Evolutionary conservation across 2,329 filamentous ascomycete genomes (phyloP).

Genomic region (Teratosphaeria pseudoeucalypti): DNA sequence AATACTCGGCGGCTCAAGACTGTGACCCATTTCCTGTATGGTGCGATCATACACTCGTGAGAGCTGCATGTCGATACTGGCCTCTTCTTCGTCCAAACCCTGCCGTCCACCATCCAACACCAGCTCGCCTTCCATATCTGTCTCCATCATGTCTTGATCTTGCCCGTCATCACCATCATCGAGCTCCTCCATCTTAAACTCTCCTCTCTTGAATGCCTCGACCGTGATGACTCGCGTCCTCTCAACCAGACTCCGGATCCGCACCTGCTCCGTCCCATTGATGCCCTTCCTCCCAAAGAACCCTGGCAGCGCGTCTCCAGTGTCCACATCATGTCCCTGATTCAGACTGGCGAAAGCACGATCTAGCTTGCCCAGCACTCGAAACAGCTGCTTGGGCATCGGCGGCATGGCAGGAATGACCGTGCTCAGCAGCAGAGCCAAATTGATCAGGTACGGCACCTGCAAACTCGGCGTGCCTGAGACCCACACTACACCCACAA

Average conservation of each 20-base stretch:
- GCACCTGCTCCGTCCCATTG: slow-evolving; percentile 79
- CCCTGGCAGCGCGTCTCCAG: slow-evolving; percentile 56
- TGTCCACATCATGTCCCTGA: slow-evolving; percentile 54
- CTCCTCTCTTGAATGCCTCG: slow-evolving; percentile 51
- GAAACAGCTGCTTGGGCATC: slow-evolving; percentile 57
- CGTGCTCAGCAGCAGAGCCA: slow-evolving; percentile 62
- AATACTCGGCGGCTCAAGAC: slow-evolving; percentile 44
- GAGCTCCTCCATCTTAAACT: slow-evolving; percentile 26
- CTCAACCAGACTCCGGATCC: slow-evolving; percentile 72
- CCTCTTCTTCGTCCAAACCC: slow-evolving; percentile 23
- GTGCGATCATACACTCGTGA: slow-evolving; percentile 72
- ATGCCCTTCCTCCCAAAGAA: slow-evolving; percentile 53
- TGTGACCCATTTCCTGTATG: slow-evolving; percentile 61
- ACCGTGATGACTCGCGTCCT: slow-evolving; percentile 61
- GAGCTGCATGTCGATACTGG: slow-evolving; percentile 54
- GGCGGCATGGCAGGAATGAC: slow-evolving; percentile 65
- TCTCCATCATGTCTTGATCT: slow-evolving; percentile 23
- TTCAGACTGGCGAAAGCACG: slow-evolving; percentile 71
- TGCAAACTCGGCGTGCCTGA: slow-evolving; percentile 77
- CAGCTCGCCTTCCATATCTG: slow-evolving; percentile 32
- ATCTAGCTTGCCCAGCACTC: slow-evolving; percentile 67
- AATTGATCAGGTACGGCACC: slow-evolving; percentile 69
- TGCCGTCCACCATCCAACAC: slow-evolving; percentile 22
- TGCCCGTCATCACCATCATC: slow-evolving; percentile 26
- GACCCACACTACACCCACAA: slow-evolving; percentile 77